Conservation (phyloP, 345 rosid genomes). For the Boechera retrofracta region DNA sequence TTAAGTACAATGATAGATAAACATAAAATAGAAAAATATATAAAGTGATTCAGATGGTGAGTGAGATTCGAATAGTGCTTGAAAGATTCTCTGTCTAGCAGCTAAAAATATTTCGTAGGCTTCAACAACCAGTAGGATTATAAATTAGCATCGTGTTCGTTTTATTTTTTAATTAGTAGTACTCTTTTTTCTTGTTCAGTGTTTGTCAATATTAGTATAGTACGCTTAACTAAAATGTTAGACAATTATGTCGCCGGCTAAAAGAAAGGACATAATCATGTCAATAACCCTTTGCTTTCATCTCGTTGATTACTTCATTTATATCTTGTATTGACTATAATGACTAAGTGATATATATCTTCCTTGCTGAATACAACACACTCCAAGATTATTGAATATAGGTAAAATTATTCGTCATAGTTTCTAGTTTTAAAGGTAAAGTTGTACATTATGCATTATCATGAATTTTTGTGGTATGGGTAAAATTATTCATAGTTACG, state of each 20-base stretch:
- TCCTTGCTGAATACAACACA: no score
- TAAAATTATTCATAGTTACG: no score
- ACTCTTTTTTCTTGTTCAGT: not conserved
- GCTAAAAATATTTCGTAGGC: slow-evolving; percentile 29
- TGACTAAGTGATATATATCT: no score
- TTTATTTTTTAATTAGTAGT: slow-evolving; percentile 7
- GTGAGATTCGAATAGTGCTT: slow-evolving; percentile 31
- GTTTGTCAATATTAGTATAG: not conserved
- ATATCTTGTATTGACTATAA: no score
- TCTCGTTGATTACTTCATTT: not conserved
- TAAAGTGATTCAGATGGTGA: slow-evolving; percentile 36
- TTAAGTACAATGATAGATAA: slow-evolving; percentile 12
- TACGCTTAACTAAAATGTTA: slow-evolving; percentile 23
- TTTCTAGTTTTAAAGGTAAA: no score
- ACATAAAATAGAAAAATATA: not conserved
- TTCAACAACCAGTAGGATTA: slow-evolving; percentile 27
- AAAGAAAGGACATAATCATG: not conserved
- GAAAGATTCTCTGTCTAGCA: slow-evolving; percentile 28
- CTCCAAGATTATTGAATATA: no score
- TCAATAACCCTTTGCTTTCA: not conserved
- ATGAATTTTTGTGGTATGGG: no score
- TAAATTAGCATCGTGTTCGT: not conserved
- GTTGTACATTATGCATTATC: no score
- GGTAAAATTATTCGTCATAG: no score
- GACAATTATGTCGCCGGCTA: slow-evolving; percentile 35